phyloP scores from a whole-genome alignment of 192 early-diverging fungal species.

The Pilaira anomala region DNA sequence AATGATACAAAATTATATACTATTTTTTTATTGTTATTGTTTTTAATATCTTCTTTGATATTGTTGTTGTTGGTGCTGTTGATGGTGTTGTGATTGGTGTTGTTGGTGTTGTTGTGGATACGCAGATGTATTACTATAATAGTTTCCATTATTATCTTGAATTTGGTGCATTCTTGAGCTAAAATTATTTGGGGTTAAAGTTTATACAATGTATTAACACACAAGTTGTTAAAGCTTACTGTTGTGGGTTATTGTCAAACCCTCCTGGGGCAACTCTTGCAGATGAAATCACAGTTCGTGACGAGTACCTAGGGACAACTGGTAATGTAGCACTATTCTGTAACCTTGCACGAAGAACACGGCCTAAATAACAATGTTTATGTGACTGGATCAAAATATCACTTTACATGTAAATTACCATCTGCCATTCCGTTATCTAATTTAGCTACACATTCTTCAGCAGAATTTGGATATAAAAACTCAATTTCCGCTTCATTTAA shows the following conservation, averaged over 20 bases:
- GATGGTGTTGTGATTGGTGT: too few species aligned
- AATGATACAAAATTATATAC: too few species aligned
- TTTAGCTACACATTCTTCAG: conserved; percentile 36
- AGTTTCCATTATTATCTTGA: too few species aligned
- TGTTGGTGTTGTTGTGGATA: too few species aligned
- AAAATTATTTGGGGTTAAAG: too few species aligned
- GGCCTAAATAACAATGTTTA: background rate
- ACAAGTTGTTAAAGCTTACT: background rate
- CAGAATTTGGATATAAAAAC: conserved; percentile 37
- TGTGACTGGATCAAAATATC: background rate
- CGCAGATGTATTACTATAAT: too few species aligned
- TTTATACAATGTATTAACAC: background rate
- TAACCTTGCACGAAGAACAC: conserved; percentile 6
- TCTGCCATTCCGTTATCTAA: conserved; percentile 43
- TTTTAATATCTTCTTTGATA: too few species aligned
- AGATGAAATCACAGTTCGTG: background rate
- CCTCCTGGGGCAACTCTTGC: background rate
- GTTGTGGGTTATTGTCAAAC: too few species aligned
- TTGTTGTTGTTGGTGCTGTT: too few species aligned
- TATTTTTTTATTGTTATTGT: too few species aligned
- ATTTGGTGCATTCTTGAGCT: too few species aligned
- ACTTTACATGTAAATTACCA: conserved; percentile 24
- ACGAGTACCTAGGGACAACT: conserved; percentile 4
- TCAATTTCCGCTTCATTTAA: conserved; percentile 44
- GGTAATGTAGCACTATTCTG: background rate